Evolutionary conservation across 73 alveolate genomes (phyloP).

Genomic region (Blepharisma stoltei): DNA sequence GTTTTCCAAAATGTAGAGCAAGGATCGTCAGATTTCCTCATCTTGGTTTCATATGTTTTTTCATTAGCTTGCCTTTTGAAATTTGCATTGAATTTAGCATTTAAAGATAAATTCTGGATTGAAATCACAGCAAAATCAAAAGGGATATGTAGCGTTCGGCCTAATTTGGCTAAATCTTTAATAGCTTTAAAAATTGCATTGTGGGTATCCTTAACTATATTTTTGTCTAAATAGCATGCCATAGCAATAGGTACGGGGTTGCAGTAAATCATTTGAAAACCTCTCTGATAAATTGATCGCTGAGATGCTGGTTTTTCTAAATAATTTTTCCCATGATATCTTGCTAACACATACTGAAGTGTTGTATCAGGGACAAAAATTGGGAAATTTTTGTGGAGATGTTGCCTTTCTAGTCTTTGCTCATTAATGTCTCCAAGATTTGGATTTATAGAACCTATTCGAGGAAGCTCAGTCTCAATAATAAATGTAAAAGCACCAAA

Average conservation of each 20-base stretch:
- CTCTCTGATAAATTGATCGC: slow-evolving; percentile 75
- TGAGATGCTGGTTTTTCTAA: slow-evolving; percentile 65
- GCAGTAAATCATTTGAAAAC: slow-evolving; percentile 78
- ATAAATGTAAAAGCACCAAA: slow-evolving; percentile 84
- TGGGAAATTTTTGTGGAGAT: slow-evolving; percentile 59
- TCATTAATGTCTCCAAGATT: slow-evolving; percentile 55
- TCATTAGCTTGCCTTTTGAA: slow-evolving; percentile 47
- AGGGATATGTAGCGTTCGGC: slow-evolving; percentile 51
- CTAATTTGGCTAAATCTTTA: slow-evolving; percentile 56
- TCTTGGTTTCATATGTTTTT: slow-evolving; percentile 38
- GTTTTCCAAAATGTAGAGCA: slow-evolving; percentile 45
- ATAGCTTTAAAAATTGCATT: slow-evolving; percentile 74
- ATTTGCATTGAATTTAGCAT: slow-evolving; percentile 55
- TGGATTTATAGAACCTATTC: slow-evolving; percentile 59
- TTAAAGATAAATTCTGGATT: slow-evolving; percentile 52
- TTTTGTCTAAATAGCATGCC: slow-evolving; percentile 65
- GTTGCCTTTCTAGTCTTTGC: slow-evolving; percentile 72
- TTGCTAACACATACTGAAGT: slow-evolving; percentile 57
- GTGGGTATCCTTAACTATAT: slow-evolving; percentile 70
- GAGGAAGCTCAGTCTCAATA: slow-evolving; percentile 71
- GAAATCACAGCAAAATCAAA: slow-evolving; percentile 67
- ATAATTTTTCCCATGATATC: slow-evolving; percentile 73
- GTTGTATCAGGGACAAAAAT: slow-evolving; percentile 69
- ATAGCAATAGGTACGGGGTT: slow-evolving; percentile 88
- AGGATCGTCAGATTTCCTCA: slow-evolving; percentile 43